phyloP scores from a whole-genome alignment of 306 rosid species.

The Cicer arietinum region DNA sequence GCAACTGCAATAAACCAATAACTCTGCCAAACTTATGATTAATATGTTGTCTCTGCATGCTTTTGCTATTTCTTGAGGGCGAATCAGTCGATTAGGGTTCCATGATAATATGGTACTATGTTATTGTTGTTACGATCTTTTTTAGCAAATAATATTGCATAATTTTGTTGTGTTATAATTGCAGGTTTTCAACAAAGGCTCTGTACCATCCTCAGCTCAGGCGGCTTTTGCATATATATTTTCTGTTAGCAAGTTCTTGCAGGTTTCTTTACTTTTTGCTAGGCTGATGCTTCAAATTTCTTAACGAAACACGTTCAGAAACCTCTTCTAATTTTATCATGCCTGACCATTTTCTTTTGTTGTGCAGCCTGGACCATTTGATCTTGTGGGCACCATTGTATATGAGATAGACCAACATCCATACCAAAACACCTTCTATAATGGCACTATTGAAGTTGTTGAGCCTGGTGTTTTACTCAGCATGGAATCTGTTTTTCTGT shows the following conservation, averaged over 20 bases:
- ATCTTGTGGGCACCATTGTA: constrained; percentile 81
- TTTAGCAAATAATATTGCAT: constrained; percentile 10
- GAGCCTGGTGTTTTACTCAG: constrained; percentile 75
- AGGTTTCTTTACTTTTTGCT: constrained; percentile 54
- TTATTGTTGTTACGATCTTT: constrained; percentile 2
- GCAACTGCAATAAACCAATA: background rate
- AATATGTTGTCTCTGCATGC: constrained; percentile 1
- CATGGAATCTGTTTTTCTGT: constrained; percentile 82
- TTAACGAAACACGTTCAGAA: background rate
- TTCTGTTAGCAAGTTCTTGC: constrained; percentile 88
- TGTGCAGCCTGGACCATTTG: constrained; percentile 87
- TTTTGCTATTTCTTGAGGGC: constrained; percentile 13
- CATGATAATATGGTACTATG: background rate
- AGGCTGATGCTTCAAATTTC: constrained; percentile 5
- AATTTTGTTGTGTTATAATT: constrained; percentile 31
- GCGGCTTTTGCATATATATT: constrained; percentile 84
- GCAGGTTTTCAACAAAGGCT: constrained; percentile 75
- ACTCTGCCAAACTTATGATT: constrained; percentile 16
- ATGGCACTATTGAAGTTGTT: constrained; percentile 86
- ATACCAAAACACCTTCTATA: constrained; percentile 77
- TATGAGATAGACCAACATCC: constrained; percentile 85
- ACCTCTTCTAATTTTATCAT: constrained; percentile 2
- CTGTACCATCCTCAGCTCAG: constrained; percentile 77
- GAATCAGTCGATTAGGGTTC: constrained; percentile 2
- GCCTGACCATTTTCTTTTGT: constrained; percentile 25